Evolutionary conservation across 1,139 yeast species (phyloP).

Genomic region (Protomyces macrosporus): DNA sequence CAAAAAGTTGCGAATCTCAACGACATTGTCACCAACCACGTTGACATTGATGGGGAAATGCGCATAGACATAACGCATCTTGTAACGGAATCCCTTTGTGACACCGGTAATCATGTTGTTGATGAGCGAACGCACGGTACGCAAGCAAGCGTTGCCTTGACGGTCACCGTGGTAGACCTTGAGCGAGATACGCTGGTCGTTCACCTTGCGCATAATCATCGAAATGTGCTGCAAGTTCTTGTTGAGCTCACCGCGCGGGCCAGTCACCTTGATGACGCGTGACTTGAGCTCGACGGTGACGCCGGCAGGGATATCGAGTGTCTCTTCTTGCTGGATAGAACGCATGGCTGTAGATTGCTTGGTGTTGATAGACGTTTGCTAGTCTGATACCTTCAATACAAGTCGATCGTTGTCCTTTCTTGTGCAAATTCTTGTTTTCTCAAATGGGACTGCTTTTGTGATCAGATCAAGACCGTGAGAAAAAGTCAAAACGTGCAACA

Average conservation of each 20-base stretch:
- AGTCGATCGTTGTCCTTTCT: background rate
- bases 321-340: slow-evolving; percentile 52
- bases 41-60: slow-evolving; percentile 99
- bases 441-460: background rate
- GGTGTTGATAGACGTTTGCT: background rate
- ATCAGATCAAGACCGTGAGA: background rate
- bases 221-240: slow-evolving; percentile 93
- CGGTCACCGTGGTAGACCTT: slow-evolving; percentile 98
- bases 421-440: background rate
- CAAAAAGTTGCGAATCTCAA: slow-evolving; percentile 98
- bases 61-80: slow-evolving; percentile 99
- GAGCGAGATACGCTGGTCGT: slow-evolving; percentile 70
- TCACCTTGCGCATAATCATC: slow-evolving; percentile 80
- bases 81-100: slow-evolving; percentile 91
- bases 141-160: slow-evolving; percentile 99
- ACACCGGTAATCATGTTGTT: slow-evolving; percentile 97
- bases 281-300: slow-evolving; percentile 89
- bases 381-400: background rate
- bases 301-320: slow-evolving; percentile 87
- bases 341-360: slow-evolving; percentile 5
- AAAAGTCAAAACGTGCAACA: background rate
- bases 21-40: slow-evolving; percentile 66
- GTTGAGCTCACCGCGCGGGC: slow-evolving; percentile 95
- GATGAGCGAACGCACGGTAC: slow-evolving; percentile 95
- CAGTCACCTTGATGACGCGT: slow-evolving; percentile 83